Evolutionary conservation across 1,284 basidiomycete genomes (phyloP), one percentile per base, ranked within the genome.

Genomic region (Malassezia caprae): DNA sequence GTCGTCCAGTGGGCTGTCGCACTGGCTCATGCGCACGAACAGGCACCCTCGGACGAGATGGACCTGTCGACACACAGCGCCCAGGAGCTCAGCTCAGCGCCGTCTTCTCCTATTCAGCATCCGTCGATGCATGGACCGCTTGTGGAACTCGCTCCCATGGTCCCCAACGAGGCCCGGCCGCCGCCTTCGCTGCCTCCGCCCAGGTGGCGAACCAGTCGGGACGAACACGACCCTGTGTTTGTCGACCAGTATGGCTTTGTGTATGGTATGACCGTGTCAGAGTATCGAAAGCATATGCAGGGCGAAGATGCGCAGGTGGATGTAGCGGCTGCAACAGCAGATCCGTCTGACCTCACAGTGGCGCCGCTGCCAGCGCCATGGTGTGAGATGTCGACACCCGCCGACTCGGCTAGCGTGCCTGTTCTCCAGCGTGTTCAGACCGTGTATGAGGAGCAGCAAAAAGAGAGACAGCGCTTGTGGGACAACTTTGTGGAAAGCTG

Each of bases 131-230:
- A 76, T 13, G 75, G 75, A 8, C 76, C 76, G 1, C 87, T 86
- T 0, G 89, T 96, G 4, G 88, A 93, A 40, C 79, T 98, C 8
- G 86, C 90, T 56, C 86, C 87, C 1, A 94, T 96, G 64, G 86
- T 93, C 23, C 87, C 88, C 0, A 83, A 82, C 10, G 85, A 82
- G 27, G 80, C 84, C 7, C 86, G 89, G 62, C 91, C 93, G 1
- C 93, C 93, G 0, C 81, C 81, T 0, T 75, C 81, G 26, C 35
- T 59, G 4, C 48, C 53, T 6, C 41, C 21, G 8, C 35, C 21
- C 4, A 10, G 15, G 30, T 28, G 19, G 17, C 27, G 30, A 8
- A 13, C 45, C 24, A 10, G 24, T 5, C n/a, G 17, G 4, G 41
- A 43, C 7, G 15, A 11, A n/a, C 2, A 19, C 8, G 41, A n/a